These are phyloP conservation scores for Pichia sp. DNA, from an alignment of 1,139 yeast species.

Conservation along the genomic window DNA sequence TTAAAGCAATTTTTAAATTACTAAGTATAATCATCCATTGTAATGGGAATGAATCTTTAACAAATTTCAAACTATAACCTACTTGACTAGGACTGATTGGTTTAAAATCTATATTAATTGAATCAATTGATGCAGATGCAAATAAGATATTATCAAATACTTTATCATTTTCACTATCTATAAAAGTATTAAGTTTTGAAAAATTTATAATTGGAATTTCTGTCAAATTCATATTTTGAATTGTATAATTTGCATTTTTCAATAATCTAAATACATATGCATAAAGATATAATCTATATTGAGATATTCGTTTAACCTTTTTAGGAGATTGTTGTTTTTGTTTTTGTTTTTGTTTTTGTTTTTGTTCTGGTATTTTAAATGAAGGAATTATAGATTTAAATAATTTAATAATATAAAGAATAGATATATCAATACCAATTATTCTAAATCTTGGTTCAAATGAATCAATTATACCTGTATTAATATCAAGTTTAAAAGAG, in stretches of 20 bases:
- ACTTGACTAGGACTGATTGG: slow-evolving; percentile 39
- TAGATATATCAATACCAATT: slow-evolving; percentile 19
- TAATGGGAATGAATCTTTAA: slow-evolving; percentile 47
- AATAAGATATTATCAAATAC: slow-evolving; percentile 27
- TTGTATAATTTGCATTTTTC: slow-evolving; percentile 14
- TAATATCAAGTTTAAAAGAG: slow-evolving; percentile 19
- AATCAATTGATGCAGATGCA: slow-evolving; percentile 30
- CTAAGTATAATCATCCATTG: slow-evolving; percentile 40
- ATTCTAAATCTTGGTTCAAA: slow-evolving; percentile 7
- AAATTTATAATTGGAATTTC: slow-evolving; percentile 18
- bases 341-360: neutral
- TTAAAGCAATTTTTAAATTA: slow-evolving; percentile 36
- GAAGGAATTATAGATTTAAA: slow-evolving; percentile 3
- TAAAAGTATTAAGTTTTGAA: slow-evolving; percentile 5
- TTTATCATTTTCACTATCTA: slow-evolving; percentile 1
- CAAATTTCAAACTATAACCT: slow-evolving; percentile 55
- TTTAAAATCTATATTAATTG: slow-evolving; percentile 30
- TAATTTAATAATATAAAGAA: slow-evolving; percentile 20
- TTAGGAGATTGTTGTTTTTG: neutral
- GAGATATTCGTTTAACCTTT: neutral
- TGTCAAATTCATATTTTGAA: slow-evolving; percentile 17
- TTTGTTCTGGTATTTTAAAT: neutral
- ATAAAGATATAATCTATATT: slow-evolving; percentile 5
- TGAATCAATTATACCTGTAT: slow-evolving; percentile 18
- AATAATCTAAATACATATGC: slow-evolving; percentile 16